Evolutionary conservation across 2,329 filamentous ascomycete species (phyloP).

Genomic region (Penicillium sp.): DNA sequence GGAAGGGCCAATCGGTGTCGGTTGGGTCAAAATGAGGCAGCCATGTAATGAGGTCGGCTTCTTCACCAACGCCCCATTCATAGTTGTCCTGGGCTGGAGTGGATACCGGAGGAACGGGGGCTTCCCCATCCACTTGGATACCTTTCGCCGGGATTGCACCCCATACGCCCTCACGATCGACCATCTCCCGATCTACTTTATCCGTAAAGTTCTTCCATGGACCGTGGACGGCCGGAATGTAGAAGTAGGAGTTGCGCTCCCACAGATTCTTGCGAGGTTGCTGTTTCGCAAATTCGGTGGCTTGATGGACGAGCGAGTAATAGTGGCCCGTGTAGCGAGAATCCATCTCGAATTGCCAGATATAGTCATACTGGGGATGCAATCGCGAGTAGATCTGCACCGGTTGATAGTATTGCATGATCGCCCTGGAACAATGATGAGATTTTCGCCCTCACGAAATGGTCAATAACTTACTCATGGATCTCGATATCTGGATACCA

Average conservation of each 20-base stretch:
- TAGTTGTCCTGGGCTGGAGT: constrained; percentile 1
- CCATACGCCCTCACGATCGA: constrained; percentile 1
- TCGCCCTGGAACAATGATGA: constrained; percentile 9
- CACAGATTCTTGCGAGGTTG: constrained; percentile 14
- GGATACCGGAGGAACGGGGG: background rate
- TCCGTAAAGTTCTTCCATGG: constrained; percentile 9
- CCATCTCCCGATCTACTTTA: constrained; percentile 7
- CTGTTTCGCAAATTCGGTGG: constrained; percentile 9
- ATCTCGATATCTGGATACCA: constrained; percentile 13
- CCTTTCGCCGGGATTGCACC: constrained; percentile 6
- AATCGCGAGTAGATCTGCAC: constrained; percentile 11
- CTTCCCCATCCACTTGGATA: constrained; percentile 1
- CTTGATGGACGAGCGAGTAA: constrained; percentile 10
- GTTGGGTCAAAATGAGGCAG: constrained; percentile 11
- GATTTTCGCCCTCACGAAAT: background rate
- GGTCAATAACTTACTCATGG: constrained; percentile 5
- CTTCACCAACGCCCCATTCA: constrained; percentile 12
- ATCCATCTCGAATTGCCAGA: constrained; percentile 18
- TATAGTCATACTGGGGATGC: constrained; percentile 11
- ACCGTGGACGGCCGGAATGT: constrained; percentile 11
- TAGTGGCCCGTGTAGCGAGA: constrained; percentile 12
- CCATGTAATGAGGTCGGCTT: constrained; percentile 15
- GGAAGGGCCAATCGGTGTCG: constrained; percentile 11
- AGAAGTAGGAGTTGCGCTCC: constrained; percentile 16
- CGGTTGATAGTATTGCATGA: constrained; percentile 13